Evolutionary conservation across 2,329 filamentous ascomycete species (phyloP).

Genomic region (Apiospora malaysiana): DNA sequence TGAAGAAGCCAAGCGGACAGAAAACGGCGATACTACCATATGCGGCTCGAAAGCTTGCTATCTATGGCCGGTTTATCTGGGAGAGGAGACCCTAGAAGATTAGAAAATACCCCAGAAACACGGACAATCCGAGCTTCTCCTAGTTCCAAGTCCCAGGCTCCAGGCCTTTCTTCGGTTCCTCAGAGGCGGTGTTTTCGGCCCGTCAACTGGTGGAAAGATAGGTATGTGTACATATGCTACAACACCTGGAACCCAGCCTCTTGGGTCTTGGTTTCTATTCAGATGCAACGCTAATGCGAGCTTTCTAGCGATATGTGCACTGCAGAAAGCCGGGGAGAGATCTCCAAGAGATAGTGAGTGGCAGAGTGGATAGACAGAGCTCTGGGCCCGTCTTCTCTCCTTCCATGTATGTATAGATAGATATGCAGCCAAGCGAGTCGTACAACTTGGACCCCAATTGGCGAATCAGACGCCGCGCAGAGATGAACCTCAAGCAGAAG

Average conservation of each 20-base stretch:
- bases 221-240: background rate
- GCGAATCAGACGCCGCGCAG: background rate
- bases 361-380: too few relatives aligned
- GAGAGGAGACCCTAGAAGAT: background rate
- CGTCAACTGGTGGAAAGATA: background rate
- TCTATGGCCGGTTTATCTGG: background rate
- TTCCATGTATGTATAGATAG: background rate
- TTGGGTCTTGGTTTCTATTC: background rate
- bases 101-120: background rate
- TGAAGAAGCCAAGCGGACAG: background rate
- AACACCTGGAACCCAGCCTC: background rate
- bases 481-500: background rate
- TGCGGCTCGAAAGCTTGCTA: background rate
- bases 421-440: slow-evolving; percentile 13
- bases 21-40: background rate
- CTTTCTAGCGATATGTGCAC: background rate
- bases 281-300: background rate
- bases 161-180: background rate
- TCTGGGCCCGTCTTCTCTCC: too few relatives aligned
- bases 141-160: too few relatives aligned
- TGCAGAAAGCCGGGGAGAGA: background rate
- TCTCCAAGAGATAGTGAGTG: background rate
- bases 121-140: background rate
- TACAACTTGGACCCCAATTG: background rate
- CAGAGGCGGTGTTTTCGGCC: background rate